A percentile compares a stretch with the other conserved stretches of the same genome.
phyloP scores from a whole-genome alignment of 2,329 filamentous ascomycete genomes.

The Hyphodiscus sp. region DNA sequence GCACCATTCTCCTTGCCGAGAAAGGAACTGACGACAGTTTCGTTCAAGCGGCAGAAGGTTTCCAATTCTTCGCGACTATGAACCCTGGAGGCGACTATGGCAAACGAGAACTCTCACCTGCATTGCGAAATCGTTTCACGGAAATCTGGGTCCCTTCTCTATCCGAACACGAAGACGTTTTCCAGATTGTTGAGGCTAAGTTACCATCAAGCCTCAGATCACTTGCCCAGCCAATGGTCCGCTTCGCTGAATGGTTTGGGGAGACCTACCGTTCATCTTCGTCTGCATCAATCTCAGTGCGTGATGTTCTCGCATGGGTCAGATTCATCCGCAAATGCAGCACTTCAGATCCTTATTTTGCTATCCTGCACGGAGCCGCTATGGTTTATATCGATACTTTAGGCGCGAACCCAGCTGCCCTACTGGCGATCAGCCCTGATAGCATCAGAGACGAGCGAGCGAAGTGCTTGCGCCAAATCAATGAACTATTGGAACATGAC shows the following conservation, averaged over 20 bases:
- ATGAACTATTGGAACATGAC: conserved; percentile 58
- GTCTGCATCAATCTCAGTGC: conserved; percentile 75
- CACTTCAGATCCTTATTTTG: conserved; percentile 38
- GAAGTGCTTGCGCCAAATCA: conserved; percentile 67
- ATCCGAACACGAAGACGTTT: conserved; percentile 76
- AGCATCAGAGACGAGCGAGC: conserved; percentile 65
- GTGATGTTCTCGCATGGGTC: conserved; percentile 90
- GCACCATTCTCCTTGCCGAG: conserved; percentile 84
- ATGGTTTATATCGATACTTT: conserved; percentile 95
- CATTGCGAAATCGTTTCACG: conserved; percentile 91
- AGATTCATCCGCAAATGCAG: conserved; percentile 70
- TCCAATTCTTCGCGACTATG: conserved; percentile 98
- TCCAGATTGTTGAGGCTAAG: conserved; percentile 79
- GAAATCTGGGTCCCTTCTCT: conserved; percentile 97
- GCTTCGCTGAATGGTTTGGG: conserved; percentile 92
- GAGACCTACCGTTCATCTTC: conserved; percentile 68
- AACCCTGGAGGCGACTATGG: conserved; percentile 98
- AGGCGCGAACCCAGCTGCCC: conserved; percentile 86
- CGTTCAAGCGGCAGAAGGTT: conserved; percentile 67
- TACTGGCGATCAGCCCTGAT: conserved; percentile 66
- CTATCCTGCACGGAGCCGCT: conserved; percentile 76
- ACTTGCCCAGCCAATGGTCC: conserved; percentile 65
- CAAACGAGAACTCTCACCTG: conserved; percentile 94
- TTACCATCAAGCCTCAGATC: conserved; percentile 48
- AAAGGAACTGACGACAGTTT: conserved; percentile 83